Evolutionary conservation across 257 asterid species (phyloP), one percentile per base, ranked within the genome.

Genomic region (Plantago ovata): DNA sequence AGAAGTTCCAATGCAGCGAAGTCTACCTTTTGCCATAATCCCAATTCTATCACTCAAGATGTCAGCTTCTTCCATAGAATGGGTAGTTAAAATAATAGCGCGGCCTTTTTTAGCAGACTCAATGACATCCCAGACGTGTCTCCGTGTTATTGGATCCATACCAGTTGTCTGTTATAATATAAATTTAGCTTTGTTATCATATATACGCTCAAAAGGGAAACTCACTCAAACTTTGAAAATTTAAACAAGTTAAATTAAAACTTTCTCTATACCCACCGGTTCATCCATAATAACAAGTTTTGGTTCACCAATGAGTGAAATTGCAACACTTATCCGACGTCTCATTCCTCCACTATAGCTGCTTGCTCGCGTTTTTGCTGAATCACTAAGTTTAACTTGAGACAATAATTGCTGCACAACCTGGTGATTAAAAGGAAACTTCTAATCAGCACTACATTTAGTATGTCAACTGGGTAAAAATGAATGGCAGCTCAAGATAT

Each of bases 31-130:
- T 55, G 98, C 98, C 95, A 91, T 85, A 62, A 91, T 91, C 50
- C 95, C 98, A 45, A 87, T 82, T 46, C 98, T 82, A 61, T 87
- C 98, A 56, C 96, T 78, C 71, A 91, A 77, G 62, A 87, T 79
- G 68, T 91, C 98, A 53, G 96, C 98, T 76, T 91, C 96, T 69
- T 91, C 98, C 98, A 91, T 91, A 13, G 98, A 88, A 81, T 91
- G 98, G 62, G 98, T 91, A 16, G 98, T 91, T 54, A 91, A 77
- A 60, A 91, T 80, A 38, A 91, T 83, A 10, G 96, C 94, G 42
- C 98, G 92, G 42, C 98, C 96, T 73, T 67, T 81, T 67, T 91
- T 91, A 42, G 98, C 94, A 59, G 67, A 79, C 76, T 85, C 95
- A 43, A 87, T 87, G 48, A 87, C 92, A 69, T 87, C 98, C 98